These are phyloP conservation scores for Fusarium sp. DNA, from an alignment of 2,329 filamentous ascomycete genomes.

Conservation along the genomic window DNA sequence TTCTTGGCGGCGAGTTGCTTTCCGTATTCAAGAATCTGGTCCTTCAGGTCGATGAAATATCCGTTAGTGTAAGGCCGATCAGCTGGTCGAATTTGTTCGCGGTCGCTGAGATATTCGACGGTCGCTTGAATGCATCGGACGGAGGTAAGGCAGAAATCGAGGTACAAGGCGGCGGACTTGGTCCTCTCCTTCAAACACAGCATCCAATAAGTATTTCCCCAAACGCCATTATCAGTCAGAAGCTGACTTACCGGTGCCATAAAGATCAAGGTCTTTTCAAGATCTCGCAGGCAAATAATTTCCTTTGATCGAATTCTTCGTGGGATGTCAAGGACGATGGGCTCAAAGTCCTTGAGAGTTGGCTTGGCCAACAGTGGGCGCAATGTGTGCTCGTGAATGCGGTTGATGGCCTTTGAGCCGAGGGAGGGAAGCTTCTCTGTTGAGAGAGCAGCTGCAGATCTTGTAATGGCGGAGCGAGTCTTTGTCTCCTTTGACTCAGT, in stretches of 20 bases:
- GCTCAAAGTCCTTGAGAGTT: constrained; percentile 82
- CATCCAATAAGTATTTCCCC: constrained; percentile 76
- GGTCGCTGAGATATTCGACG: constrained; percentile 85
- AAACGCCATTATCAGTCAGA: constrained; percentile 66
- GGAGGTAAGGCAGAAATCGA: constrained; percentile 90
- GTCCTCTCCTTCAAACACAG: constrained; percentile 82
- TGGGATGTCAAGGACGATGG: constrained; percentile 82
- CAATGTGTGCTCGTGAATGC: constrained; percentile 84
- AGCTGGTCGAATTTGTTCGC: constrained; percentile 84
- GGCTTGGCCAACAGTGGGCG: constrained; percentile 81
- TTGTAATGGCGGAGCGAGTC: constrained; percentile 64
- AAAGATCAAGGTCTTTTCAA: constrained; percentile 93
- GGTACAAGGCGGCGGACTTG: constrained; percentile 77
- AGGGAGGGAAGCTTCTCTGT: constrained; percentile 69
- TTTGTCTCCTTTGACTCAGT: constrained; percentile 53
- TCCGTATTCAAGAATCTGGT: constrained; percentile 92
- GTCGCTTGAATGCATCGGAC: constrained; percentile 92
- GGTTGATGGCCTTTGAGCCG: constrained; percentile 76
- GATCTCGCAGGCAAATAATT: constrained; percentile 90
- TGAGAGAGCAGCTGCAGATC: constrained; percentile 65
- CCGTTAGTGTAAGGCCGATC: constrained; percentile 95
- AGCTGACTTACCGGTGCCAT: constrained; percentile 90
- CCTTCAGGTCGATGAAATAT: constrained; percentile 96
- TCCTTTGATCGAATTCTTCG: constrained; percentile 84
- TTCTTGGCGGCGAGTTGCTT: constrained; percentile 82